Conservation (phyloP, 148 eudicot genomes). For the Rhododendron williamsianum region DNA sequence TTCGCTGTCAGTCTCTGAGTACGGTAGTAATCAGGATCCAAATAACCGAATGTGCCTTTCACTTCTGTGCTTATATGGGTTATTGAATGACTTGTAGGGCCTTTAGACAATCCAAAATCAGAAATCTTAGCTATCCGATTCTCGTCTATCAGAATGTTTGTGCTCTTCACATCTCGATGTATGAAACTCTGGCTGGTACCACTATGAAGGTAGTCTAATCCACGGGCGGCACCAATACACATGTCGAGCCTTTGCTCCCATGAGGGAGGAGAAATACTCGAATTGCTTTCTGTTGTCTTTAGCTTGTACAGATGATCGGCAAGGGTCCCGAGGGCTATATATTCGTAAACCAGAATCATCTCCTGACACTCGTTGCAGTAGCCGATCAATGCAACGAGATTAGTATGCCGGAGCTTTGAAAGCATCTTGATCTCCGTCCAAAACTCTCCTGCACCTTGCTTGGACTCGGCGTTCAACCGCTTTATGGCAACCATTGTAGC, state of each 20-base stretch:
- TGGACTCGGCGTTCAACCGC: neutral
- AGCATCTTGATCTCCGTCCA: neutral
- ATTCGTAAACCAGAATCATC: neutral
- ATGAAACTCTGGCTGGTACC: too few species aligned
- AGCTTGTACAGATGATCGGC: neutral
- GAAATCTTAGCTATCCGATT: conserved; percentile 16
- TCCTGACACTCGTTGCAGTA: neutral
- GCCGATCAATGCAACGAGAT: neutral
- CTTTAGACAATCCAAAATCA: neutral
- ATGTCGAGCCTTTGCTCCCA: too few species aligned
- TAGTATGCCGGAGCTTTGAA: neutral
- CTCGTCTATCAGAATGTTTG: too few species aligned
- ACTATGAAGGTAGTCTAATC: too few species aligned
- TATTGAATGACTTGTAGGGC: neutral
- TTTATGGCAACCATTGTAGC: neutral
- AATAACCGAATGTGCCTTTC: neutral
- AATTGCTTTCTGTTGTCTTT: neutral
- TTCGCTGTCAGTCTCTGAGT: neutral
- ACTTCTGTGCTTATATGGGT: neutral
- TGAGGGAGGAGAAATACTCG: too few species aligned
- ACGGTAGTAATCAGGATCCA: neutral
- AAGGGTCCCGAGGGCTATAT: neutral
- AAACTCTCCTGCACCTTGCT: neutral
- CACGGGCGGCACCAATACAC: too few species aligned
- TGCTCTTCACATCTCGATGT: too few species aligned